Evolutionary conservation across 192 early-diverging fungal genomes (phyloP).

Genomic region (Gigaspora rosea): DNA sequence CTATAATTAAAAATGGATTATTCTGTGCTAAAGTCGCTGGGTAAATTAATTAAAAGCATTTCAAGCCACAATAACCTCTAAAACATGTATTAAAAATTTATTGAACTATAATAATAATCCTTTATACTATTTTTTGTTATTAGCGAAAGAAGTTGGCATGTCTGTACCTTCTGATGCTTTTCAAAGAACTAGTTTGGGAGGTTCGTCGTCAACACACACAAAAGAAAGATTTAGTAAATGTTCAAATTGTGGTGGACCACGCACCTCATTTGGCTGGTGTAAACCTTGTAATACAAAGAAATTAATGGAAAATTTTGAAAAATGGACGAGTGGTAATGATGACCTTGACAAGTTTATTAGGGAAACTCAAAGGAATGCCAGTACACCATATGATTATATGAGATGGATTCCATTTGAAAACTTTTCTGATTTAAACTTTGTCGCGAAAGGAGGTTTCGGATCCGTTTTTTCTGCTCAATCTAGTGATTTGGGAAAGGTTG

Average conservation of each 20-base stretch:
- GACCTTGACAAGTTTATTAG: conserved; percentile 18
- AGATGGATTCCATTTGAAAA: conserved; percentile 15
- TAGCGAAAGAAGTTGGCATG: conserved; percentile 16
- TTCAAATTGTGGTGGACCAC: not conserved
- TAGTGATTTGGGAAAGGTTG: conserved; percentile 16
- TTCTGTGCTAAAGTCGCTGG: not conserved
- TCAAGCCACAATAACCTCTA: too few species aligned
- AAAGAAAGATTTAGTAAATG: conserved; percentile 2
- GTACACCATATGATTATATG: conserved; percentile 29
- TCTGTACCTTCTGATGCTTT: conserved; percentile 4
- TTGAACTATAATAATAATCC: not conserved
- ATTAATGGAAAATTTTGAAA: conserved; percentile 1
- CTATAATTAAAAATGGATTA: not conserved
- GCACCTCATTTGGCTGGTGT: conserved; percentile 20
- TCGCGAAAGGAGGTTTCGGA: conserved; percentile 18
- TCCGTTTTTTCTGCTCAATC: conserved; percentile 24
- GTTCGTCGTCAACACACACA: not conserved
- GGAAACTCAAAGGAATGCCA: conserved; percentile 24
- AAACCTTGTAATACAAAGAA: conserved; percentile 4
- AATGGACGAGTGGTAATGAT: conserved; percentile 26
- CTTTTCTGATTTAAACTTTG: conserved; percentile 2
- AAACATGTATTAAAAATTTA: not conserved
- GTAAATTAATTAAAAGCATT: not conserved
- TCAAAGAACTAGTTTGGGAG: not conserved
- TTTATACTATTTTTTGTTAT: not conserved